Conservation (phyloP, 805 yeast genomes). For the Starmerella kuoi region DNA sequence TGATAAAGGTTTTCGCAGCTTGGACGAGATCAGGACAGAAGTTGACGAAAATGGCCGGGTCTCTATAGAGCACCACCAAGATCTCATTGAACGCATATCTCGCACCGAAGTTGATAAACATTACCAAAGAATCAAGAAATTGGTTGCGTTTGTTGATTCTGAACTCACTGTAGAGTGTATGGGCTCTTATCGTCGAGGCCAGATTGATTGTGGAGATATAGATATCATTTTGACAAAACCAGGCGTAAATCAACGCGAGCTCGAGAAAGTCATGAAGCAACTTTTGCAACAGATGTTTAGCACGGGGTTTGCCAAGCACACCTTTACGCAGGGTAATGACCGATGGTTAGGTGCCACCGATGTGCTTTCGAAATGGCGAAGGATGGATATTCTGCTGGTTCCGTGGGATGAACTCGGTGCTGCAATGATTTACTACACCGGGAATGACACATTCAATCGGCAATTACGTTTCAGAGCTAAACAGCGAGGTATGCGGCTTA, state of each 20-base stretch:
- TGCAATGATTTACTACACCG: constrained; percentile 41
- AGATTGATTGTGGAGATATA: constrained; percentile 39
- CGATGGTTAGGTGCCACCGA: constrained; percentile 30
- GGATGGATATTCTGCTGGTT: constrained; percentile 41
- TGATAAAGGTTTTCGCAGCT: constrained; percentile 30
- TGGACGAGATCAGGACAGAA: constrained; percentile 32
- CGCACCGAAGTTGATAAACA: constrained; percentile 37
- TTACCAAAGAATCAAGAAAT: constrained; percentile 27
- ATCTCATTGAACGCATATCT: constrained; percentile 37
- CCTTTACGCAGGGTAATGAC: constrained; percentile 23
- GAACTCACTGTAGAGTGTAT: constrained; percentile 31
- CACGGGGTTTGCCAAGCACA: constrained; percentile 30
- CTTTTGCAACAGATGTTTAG: constrained; percentile 22
- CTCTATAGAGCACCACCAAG: constrained; percentile 39
- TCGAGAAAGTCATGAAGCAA: constrained; percentile 11
- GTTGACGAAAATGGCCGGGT: constrained; percentile 28
- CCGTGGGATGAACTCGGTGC: constrained; percentile 39
- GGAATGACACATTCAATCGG: constrained; percentile 42
- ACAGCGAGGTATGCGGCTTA: constrained; percentile 32
- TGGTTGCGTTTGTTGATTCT: constrained; percentile 29
- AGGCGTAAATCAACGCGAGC: constrained; percentile 22
- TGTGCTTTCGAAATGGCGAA: constrained; percentile 33
- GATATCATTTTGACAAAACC: constrained; percentile 38
- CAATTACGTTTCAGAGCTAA: constrained; percentile 35
- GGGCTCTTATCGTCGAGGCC: constrained; percentile 45